phyloP scores from a whole-genome alignment of 2,329 filamentous ascomycete genomes.

The Calonectria pseudoreteaudii region DNA sequence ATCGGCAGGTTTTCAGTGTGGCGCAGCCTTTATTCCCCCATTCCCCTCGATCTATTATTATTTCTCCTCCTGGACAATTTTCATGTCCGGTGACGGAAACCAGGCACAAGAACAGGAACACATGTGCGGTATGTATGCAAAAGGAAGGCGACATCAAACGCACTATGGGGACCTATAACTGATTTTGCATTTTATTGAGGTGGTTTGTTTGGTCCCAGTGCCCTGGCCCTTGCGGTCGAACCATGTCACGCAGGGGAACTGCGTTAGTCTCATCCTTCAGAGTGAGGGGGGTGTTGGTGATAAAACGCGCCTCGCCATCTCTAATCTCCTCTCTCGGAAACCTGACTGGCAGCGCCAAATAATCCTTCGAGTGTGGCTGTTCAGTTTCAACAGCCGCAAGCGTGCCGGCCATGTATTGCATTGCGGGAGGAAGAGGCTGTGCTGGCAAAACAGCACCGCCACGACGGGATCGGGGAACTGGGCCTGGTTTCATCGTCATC shows the following conservation, averaged over 20 bases:
- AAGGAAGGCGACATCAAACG: slow-evolving; percentile 1
- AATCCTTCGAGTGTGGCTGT: slow-evolving; percentile 29
- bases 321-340: slow-evolving; percentile 19
- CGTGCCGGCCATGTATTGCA: slow-evolving; percentile 8
- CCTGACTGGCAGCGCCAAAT: slow-evolving; percentile 22
- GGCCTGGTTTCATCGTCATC: slow-evolving; percentile 30
- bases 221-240: background rate
- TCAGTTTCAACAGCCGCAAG: slow-evolving; percentile 17
- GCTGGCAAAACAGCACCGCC: slow-evolving; percentile 22
- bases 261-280: slow-evolving; percentile 8
- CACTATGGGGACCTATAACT: background rate
- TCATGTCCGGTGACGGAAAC: background rate
- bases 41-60: background rate
- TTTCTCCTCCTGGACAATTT: background rate
- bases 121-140: slow-evolving; percentile 2
- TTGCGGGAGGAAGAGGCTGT: slow-evolving; percentile 13
- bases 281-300: background rate
- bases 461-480: slow-evolving; percentile 27
- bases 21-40: background rate
- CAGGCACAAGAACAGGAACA: slow-evolving; percentile 5
- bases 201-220: slow-evolving; percentile 23
- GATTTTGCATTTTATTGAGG: background rate
- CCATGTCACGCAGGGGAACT: slow-evolving; percentile 23
- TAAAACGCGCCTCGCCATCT: slow-evolving; percentile 24
- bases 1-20: slow-evolving; percentile 7